Conservation (phyloP, 257 asterid genomes). For the Linderniella brevidens region DNA sequence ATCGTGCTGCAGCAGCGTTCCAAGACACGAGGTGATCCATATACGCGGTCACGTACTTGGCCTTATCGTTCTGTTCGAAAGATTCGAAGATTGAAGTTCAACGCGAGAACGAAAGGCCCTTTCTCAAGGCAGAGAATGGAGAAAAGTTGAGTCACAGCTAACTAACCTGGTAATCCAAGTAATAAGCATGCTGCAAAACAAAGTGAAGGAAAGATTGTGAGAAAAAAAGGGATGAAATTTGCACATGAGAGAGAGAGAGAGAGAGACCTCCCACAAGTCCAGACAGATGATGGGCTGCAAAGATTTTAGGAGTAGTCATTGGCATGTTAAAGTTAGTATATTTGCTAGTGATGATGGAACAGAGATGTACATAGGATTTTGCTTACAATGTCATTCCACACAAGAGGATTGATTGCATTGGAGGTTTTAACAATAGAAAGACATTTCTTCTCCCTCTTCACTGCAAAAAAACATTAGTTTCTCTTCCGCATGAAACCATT, state of each 20-base stretch:
- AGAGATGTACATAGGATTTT: neutral
- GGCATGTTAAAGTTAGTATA: conserved; percentile 1
- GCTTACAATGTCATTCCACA: conserved; percentile 53
- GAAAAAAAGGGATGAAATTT: neutral
- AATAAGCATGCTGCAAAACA: conserved; percentile 55
- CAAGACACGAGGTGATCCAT: conserved; percentile 65
- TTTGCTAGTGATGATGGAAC: neutral
- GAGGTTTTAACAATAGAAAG: conserved; percentile 44
- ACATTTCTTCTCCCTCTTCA: conserved; percentile 71
- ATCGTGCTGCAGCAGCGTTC: conserved; percentile 74
- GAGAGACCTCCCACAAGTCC: conserved; percentile 58
- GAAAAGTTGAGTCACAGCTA: conserved; percentile 2
- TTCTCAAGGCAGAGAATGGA: neutral
- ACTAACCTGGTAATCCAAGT: conserved; percentile 43
- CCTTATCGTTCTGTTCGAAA: conserved; percentile 31
- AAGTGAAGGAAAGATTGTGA: conserved; percentile 3
- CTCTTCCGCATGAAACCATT: too few species aligned
- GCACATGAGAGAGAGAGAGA: conserved; percentile 4
- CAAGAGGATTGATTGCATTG: conserved; percentile 39
- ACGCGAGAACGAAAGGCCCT: too few species aligned
- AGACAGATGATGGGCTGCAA: conserved; percentile 49
- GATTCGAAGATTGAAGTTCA: neutral
- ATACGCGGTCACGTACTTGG: conserved; percentile 27
- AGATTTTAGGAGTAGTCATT: conserved; percentile 10
- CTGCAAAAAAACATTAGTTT: conserved; percentile 22